phyloP scores from a whole-genome alignment of 108 stramenopile genomes.

The Skeletonema menzelii region DNA sequence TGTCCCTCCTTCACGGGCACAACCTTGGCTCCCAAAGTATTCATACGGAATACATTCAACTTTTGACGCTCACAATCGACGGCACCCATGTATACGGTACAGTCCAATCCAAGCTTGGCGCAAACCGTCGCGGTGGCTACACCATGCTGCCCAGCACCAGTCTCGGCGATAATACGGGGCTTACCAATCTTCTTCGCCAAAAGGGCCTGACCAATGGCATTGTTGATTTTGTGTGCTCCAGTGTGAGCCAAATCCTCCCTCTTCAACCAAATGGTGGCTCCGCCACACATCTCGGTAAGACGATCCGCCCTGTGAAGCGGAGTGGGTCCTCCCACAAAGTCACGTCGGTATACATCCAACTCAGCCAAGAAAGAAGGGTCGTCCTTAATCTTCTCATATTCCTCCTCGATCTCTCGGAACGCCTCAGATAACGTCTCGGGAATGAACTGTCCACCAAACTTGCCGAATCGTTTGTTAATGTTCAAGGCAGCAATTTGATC shows the following conservation, averaged over 20 bases:
- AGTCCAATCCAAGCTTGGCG: constrained; percentile 94
- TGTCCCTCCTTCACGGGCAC: constrained; percentile 91
- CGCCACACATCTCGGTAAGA: constrained; percentile 87
- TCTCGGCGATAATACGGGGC: constrained; percentile 97
- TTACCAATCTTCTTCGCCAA: constrained; percentile 95
- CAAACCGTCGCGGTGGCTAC: constrained; percentile 98
- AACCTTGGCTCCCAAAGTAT: constrained; percentile 94
- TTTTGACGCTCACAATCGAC: constrained; percentile 96
- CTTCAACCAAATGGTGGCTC: constrained; percentile 96
- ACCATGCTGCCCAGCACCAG: constrained; percentile 97
- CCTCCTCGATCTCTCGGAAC: constrained; percentile 92
- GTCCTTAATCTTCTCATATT: constrained; percentile 81
- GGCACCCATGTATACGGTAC: constrained; percentile 97
- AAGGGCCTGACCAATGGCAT: constrained; percentile 96
- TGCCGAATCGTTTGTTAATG: constrained; percentile 74
- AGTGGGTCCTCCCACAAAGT: constrained; percentile 95
- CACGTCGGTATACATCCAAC: constrained; percentile 85
- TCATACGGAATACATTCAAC: constrained; percentile 98
- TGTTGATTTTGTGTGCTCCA: constrained; percentile 98
- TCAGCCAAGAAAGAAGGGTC: constrained; percentile 94
- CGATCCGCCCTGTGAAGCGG: constrained; percentile 93
- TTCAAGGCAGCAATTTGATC: constrained; percentile 44
- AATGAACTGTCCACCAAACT: constrained; percentile 98
- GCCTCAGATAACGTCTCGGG: constrained; percentile 97
- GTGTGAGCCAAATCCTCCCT: constrained; percentile 97